Evolutionary conservation across 2,329 filamentous ascomycete species (phyloP).

Genomic region (Microcera coccophila): DNA sequence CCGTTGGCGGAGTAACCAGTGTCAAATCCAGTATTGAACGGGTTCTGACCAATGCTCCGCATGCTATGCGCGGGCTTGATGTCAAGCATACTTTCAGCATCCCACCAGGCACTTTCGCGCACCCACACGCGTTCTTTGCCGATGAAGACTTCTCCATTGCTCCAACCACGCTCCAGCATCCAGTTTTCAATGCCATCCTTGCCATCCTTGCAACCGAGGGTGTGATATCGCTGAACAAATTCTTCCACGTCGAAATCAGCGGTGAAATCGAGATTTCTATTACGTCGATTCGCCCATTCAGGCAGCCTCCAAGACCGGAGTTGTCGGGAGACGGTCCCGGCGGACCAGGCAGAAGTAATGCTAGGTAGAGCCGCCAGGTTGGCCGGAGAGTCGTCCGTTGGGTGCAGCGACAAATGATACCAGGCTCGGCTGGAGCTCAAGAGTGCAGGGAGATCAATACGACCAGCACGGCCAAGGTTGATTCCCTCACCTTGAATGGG

Average conservation of each 20-base stretch:
- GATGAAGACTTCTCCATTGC: conserved; percentile 91
- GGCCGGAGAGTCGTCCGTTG: conserved; percentile 79
- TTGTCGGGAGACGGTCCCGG: conserved; percentile 86
- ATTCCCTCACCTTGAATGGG: conserved; percentile 76
- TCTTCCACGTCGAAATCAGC: conserved; percentile 95
- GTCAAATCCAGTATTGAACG: conserved; percentile 52
- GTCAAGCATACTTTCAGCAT: conserved; percentile 93
- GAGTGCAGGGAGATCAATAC: conserved; percentile 71
- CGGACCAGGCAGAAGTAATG: conserved; percentile 84
- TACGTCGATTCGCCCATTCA: conserved; percentile 93
- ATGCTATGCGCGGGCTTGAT: conserved; percentile 62
- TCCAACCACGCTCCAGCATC: conserved; percentile 94
- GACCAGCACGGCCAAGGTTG: conserved; percentile 69
- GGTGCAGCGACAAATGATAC: conserved; percentile 91
- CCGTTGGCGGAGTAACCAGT: conserved; percentile 65
- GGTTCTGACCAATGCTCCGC: conserved; percentile 44
- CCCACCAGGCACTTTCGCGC: conserved; percentile 92
- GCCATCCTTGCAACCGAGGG: conserved; percentile 83
- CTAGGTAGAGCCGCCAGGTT: conserved; percentile 68
- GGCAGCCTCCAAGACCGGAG: conserved; percentile 88
- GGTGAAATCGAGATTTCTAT: conserved; percentile 89
- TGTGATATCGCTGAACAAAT: conserved; percentile 76
- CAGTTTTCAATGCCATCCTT: conserved; percentile 91
- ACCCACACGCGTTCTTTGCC: conserved; percentile 94
- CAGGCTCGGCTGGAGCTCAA: conserved; percentile 84